phyloP scores from a whole-genome alignment of 2,329 filamentous ascomycete genomes.

The Cadophora sp. region DNA sequence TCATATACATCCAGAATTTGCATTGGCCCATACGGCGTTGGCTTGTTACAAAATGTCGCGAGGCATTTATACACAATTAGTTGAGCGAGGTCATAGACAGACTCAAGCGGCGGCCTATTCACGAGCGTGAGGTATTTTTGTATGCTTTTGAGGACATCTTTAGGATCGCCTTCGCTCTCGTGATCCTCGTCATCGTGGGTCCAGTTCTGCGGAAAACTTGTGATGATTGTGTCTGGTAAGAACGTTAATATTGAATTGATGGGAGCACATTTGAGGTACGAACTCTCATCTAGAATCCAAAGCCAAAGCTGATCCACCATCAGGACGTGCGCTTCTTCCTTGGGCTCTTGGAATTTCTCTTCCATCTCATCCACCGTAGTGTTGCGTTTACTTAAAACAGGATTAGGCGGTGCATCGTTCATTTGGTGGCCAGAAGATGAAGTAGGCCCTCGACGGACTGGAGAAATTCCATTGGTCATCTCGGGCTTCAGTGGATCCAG shows the following conservation, averaged over 20 bases:
- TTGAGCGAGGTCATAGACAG: conserved; percentile 21
- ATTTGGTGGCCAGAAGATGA: background rate
- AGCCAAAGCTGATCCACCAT: conserved; percentile 54
- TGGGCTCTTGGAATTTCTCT: background rate
- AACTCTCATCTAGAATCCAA: conserved; percentile 47
- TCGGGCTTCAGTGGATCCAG: background rate
- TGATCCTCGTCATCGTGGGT: conserved; percentile 12
- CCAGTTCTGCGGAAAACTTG: conserved; percentile 25
- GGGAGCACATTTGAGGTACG: background rate
- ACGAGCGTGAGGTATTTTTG: conserved; percentile 12
- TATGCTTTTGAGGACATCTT: conserved; percentile 23
- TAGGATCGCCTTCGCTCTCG: conserved; percentile 12
- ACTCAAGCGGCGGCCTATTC: conserved; percentile 20
- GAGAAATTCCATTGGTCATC: background rate
- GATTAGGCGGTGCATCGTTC: background rate
- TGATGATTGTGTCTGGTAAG: conserved; percentile 25
- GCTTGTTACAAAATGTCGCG: conserved; percentile 14
- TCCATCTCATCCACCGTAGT: background rate
- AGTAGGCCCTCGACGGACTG: background rate
- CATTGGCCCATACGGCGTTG: conserved; percentile 21
- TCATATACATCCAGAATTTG: conserved; percentile 29
- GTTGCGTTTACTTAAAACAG: background rate
- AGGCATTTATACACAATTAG: conserved; percentile 23
- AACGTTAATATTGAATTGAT: background rate
- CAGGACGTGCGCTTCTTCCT: conserved; percentile 35